Evolutionary conservation across 148 eudicot genomes (phyloP), one percentile per base, ranked within the genome.

Genomic region (Camellia granthamiana): DNA sequence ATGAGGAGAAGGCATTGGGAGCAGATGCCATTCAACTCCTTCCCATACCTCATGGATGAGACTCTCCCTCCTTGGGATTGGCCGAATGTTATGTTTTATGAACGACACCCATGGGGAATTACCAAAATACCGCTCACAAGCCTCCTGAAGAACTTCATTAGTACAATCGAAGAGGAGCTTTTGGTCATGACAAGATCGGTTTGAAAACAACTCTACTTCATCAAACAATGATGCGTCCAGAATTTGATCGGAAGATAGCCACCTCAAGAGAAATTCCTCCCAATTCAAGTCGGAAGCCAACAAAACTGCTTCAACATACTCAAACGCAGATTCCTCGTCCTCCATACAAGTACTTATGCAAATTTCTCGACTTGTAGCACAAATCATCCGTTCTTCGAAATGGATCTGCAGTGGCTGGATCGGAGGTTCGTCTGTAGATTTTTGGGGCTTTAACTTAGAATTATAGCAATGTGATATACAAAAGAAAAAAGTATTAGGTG

Each of bases 131-230:
- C 79, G 79, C 71, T 87, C 90, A 80, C 93, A 90, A 56, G 89
- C 79, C 81, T 91, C 97, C 16, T 84, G 59, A n/a, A 94, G 87
- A 52, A 90, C 90, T 83, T 92, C 94, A 58, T 87, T 89, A 60
- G 93, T 86, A 78, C 91, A 89, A 79, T 92, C 97, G 64, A 97
- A 97, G 70, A 97, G 97, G 84, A 90, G 93, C 80, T 89, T 90
- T 85, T 91, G 94, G 81, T 97, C 97, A 30, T 89, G 83, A 52
- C 82, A 83, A 62, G 96, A 89, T 15, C 87, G 83, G 84, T 90
- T 90, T 1, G 97, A 91, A 61, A 97, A 93, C 47, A 89, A 83
- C 79, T 91, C 93, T 1, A 97, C 92, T 82, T 97, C 98, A 75
- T 94, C 90, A 66, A 92, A 87, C 88, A 97, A 83, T 4, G 91